These are phyloP conservation scores for Endotrypanum monterogeii DNA, from an alignment of 208 protist genomes.

Conservation along the genomic window DNA sequence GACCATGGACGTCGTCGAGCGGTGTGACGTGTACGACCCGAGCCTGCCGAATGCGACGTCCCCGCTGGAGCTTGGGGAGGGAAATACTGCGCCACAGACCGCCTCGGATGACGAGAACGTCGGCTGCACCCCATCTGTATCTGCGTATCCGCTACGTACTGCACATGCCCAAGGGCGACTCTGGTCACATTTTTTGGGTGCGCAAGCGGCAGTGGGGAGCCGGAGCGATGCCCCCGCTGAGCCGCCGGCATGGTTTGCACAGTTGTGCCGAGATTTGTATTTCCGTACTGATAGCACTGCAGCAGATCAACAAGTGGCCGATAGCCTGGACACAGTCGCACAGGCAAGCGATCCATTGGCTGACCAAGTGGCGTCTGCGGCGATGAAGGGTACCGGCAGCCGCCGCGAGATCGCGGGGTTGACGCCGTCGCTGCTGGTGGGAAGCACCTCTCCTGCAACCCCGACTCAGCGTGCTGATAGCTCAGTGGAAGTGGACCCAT, in stretches of 20 bases:
- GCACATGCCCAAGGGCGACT: conserved; percentile 50
- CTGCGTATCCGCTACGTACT: conserved; percentile 28
- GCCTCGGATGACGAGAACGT: neutral
- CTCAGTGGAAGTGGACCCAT: conserved; percentile 45
- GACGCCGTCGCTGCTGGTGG: neutral
- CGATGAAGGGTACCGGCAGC: conserved; percentile 9
- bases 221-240: conserved; percentile 22
- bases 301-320: conserved; percentile 7
- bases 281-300: conserved; percentile 57
- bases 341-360: conserved; percentile 38
- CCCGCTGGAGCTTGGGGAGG: neutral
- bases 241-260: conserved; percentile 78
- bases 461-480: conserved; percentile 10
- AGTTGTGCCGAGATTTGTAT: conserved; percentile 82
- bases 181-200: conserved; percentile 47
- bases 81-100: neutral
- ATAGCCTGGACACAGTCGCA: conserved; percentile 36
- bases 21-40: conserved; percentile 65
- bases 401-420: neutral
- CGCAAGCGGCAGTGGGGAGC: conserved; percentile 10
- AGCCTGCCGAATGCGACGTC: conserved; percentile 42
- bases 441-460: neutral
- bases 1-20: conserved; percentile 85
- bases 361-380: neutral
- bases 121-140: neutral